Base-by-base conservation (phyloP, 352 stramenopile species). In the Globisporangium orthogonon region DNA sequence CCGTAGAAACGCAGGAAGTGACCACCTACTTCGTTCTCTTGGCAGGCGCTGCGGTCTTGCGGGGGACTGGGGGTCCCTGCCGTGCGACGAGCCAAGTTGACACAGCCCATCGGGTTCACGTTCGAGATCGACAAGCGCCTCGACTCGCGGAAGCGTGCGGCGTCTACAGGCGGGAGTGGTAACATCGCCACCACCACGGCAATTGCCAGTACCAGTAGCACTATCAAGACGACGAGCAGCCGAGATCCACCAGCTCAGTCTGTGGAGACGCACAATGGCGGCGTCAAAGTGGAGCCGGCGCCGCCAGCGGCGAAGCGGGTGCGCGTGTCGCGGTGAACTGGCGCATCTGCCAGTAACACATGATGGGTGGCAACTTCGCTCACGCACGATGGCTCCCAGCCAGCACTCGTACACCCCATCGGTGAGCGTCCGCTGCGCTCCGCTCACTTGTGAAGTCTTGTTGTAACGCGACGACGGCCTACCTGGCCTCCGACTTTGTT, bases 71-170 rank as follows among this genome's bases (percentile, higher is more conserved):
- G 81, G 11, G 75, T 91, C 33, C 81, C 81, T 13, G 78, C 78
- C 1, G 74, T 91, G 59, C 76, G 81, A 54, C 81, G 73, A 40
- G 68, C 74, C 44, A 81, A 83, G 50, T 74, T 91, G 11, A 91
- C 81, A 30, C 81, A 67, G 48, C 81, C 81, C 10, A 62, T 87
- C 35, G 78, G 67, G 29, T 91, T 91, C 49, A 67, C 77, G 29
- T 76, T 91, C 58, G 73, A 86, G 57, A 80, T 82, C 33, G 78
- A 91, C 60, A 89, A 85, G 60, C 76, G 78, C 15, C 46, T 60
- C 23, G 54, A 47, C 15, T 39, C 23, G 46, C 37, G 54, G 15
- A 60, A 60, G 35, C 54, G 54, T 13, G 48, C 23, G 14, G 40
- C 52, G 15, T 17, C 37, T 13, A 13, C 37, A 13, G 11, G 7